Evolutionary conservation across 2,329 filamentous ascomycete species (phyloP).

Genomic region (Fusarium keratoplasticum): DNA sequence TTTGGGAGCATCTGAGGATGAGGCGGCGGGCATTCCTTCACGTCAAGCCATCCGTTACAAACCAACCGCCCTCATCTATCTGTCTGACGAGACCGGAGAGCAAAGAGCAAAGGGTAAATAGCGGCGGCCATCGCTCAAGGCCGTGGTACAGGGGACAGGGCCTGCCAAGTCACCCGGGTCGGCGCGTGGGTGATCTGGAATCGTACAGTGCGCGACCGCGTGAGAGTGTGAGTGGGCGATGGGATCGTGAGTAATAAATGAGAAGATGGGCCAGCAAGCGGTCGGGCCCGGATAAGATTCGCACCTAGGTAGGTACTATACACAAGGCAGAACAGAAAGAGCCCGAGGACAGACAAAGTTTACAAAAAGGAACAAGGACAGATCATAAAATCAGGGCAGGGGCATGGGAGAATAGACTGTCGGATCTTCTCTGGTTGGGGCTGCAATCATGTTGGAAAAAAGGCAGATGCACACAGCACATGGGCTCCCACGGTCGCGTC

Average conservation of each 20-base stretch:
- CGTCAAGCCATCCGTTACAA: conserved; percentile 2
- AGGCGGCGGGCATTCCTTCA: conserved; percentile 1
- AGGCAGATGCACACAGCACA: conserved; percentile 14
- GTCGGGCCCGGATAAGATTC: conserved; percentile 8
- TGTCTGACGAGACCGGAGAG: neutral
- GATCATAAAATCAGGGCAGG: neutral
- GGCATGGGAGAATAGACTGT: neutral
- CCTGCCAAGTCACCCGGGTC: conserved; percentile 39
- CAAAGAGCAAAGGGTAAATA: conserved; percentile 8
- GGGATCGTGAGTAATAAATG: conserved; percentile 38
- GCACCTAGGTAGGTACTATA: neutral
- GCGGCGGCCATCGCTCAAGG: conserved; percentile 12
- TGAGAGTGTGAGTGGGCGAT: conserved; percentile 29
- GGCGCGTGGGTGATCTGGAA: conserved; percentile 42
- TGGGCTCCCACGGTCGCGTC: conserved; percentile 8
- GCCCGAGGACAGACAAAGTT: neutral
- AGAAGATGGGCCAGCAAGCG: conserved; percentile 15
- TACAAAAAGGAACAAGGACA: neutral
- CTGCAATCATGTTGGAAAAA: conserved; percentile 21
- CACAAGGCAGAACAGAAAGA: neutral
- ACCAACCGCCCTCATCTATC: neutral
- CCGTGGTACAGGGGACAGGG: conserved; percentile 40
- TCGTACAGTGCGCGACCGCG: conserved; percentile 37
- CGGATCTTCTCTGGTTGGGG: conserved; percentile 11
- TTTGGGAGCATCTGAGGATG: neutral